A percentile compares a stretch with the other conserved stretches of the same genome.
These are phyloP conservation scores for Arthrobotrys sinensis DNA, from an alignment of 2,329 filamentous ascomycete genomes.

Conservation along the genomic window DNA sequence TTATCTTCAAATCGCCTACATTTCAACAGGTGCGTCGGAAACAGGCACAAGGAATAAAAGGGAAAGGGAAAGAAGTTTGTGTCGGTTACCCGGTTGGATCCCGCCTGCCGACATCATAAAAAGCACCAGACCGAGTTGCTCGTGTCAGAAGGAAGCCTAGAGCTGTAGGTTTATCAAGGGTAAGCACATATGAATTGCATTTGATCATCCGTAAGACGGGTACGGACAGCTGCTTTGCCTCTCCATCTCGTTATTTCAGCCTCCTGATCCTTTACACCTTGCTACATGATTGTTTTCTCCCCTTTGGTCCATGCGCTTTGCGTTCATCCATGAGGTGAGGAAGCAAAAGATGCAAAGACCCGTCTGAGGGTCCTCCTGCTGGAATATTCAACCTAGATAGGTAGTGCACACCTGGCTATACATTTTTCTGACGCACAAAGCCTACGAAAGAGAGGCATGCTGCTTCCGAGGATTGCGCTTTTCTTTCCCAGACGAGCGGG, in stretches of 20 bases:
- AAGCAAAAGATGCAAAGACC: constrained; percentile 11
- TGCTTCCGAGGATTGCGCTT: constrained; percentile 23
- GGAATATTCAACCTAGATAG: not conserved
- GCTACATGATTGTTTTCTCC: not conserved
- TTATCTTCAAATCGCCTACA: not conserved
- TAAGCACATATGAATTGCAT: constrained; percentile 46
- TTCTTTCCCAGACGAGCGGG: constrained; percentile 38
- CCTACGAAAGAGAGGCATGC: constrained; percentile 14
- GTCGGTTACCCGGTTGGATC: constrained; percentile 30
- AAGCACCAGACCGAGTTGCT: constrained; percentile 10
- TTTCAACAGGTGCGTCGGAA: constrained; percentile 12
- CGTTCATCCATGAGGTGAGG: constrained; percentile 4
- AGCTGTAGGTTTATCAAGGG: constrained; percentile 26
- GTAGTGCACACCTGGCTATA: not conserved
- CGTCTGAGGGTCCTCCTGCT: constrained; percentile 3
- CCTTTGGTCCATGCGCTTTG: constrained; percentile 6
- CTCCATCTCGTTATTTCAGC: constrained; percentile 19
- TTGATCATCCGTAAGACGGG: constrained; percentile 45
- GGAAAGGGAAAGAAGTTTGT: constrained; percentile 3
- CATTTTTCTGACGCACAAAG: not conserved
- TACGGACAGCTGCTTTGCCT: constrained; percentile 24
- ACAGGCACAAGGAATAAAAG: constrained; percentile 10
- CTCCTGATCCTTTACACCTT: constrained; percentile 16
- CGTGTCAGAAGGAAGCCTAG: constrained; percentile 12
- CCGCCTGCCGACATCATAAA: constrained; percentile 26